Percentiles rank a stretch among this genome's conserved stretches.
These are phyloP conservation scores for Termitomyces sp. DNA, from an alignment of 768 basidiomycete genomes.

Conservation along the genomic window DNA sequence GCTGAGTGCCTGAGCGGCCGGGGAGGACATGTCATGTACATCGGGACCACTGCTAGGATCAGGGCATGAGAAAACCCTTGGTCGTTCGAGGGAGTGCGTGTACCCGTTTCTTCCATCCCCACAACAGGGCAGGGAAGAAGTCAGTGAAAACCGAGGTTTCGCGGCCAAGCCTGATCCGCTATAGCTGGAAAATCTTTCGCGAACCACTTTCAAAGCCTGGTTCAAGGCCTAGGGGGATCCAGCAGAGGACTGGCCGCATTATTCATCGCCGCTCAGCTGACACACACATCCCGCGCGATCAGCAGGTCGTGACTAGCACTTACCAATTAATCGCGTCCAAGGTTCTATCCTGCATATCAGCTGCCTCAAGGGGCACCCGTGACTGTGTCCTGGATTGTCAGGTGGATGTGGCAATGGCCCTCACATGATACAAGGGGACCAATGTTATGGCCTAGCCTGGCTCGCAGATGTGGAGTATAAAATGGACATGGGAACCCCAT, in stretches of 20 bases:
- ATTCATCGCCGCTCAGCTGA: conserved; percentile 9
- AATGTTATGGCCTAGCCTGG: conserved; percentile 1
- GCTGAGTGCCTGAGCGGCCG: too few species aligned
- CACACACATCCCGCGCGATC: conserved; percentile 8
- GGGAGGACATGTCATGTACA: too few species aligned
- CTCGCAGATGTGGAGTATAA: conserved; percentile 6
- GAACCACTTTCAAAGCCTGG: too few species aligned
- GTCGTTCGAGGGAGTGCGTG: too few species aligned
- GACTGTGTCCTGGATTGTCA: conserved; percentile 8
- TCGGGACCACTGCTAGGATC: too few species aligned
- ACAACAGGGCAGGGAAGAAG: too few species aligned
- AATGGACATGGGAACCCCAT: conserved; percentile 4
- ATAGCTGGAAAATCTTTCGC: too few species aligned
- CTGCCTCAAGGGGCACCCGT: conserved; percentile 9
- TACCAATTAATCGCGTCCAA: conserved; percentile 7
- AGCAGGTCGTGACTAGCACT: conserved; percentile 5
- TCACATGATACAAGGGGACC: conserved; percentile 9
- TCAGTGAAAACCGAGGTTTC: too few species aligned
- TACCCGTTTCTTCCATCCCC: too few species aligned
- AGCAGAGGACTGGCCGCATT: neutral
- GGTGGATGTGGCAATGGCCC: conserved; percentile 10
- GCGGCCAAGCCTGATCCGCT: too few species aligned
- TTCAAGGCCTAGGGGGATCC: neutral
- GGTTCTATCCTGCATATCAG: conserved; percentile 3
- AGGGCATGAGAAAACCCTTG: too few species aligned